Conservation (phyloP, 805 yeast species). For the Yamadazyma ubonensis region DNA sequence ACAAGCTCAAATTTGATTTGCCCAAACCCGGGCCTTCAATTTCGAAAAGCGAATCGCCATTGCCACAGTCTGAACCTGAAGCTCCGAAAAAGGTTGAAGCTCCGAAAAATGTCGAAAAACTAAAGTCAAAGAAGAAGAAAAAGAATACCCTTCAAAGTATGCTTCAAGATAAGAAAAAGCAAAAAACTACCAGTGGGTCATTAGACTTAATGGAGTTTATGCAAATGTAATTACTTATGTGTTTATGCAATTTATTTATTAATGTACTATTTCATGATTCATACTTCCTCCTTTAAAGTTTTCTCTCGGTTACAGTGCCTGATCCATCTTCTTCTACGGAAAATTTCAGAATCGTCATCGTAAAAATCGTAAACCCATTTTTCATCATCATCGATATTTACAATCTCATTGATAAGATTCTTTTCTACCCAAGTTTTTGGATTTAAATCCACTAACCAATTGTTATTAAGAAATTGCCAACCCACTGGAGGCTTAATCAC, state of each 20-base stretch:
- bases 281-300: background rate
- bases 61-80: background rate
- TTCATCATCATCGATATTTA: constrained; percentile 65
- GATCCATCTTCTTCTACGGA: constrained; percentile 69
- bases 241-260: background rate
- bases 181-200: constrained; percentile 21
- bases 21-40: background rate
- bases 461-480: constrained; percentile 30
- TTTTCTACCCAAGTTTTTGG: constrained; percentile 63
- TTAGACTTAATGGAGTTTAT: constrained; percentile 53
- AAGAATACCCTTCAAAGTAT: constrained; percentile 42
- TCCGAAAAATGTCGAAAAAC: constrained; percentile 23
- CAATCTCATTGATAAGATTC: constrained; percentile 49
- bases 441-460: constrained; percentile 68
- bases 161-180: constrained; percentile 41
- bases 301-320: constrained; percentile 24
- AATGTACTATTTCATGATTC: constrained; percentile 1
- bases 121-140: constrained; percentile 47
- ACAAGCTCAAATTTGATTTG: constrained; percentile 1
- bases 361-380: constrained; percentile 81
- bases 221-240: constrained; percentile 19
- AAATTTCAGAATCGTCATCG: constrained; percentile 33
- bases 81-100: background rate
- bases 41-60: no score
- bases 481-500: constrained; percentile 54